Base-by-base conservation (phyloP, 1,284 basidiomycete genomes). In the Pisolithus thermaeus region DNA sequence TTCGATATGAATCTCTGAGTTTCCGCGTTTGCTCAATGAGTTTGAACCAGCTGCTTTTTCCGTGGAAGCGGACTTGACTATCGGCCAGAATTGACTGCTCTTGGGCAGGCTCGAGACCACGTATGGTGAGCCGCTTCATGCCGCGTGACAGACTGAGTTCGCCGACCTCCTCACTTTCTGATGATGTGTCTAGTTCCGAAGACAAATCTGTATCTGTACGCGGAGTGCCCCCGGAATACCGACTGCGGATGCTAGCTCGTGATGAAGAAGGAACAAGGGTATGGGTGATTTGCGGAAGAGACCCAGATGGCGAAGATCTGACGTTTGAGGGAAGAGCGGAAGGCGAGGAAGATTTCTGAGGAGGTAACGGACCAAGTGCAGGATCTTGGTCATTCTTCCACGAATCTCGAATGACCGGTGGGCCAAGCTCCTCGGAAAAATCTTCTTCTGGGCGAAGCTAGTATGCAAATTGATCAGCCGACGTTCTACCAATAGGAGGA, bases 361-460 rank as follows among this genome's bases (percentile, higher is more conserved):
- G 53, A 39, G 61, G 52, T n/a, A 58, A 58, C 4, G 40, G 30
- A 18, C 25, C 52, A 20, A 23, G 40, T 18, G 56, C 49, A 35
- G 46, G 52, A 23, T 59, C 55, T 51, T 56, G 46, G 46, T 75
- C 70, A 27, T 61, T 65, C 59, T 82, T 89, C 82, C 90, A 92
- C 4, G 86, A 86, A 55, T 83, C 88, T 35, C 85, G 80, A 47
- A 83, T 58, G 5, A 90, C 72, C 0, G 77, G 74, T 2, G 87
- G 84, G 1, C 90, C 90, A 42, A 92, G 73, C 53, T 86, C 79
- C 27, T 74, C 67, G 30, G 77, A 74, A 63, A 89, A 83, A 63
- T 90, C 84, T 47, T 74, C 64, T 53, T 80, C 78, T 20, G 90
- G 90, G 46, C 79, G 77, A 50, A 90, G 74, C 87, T 91, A 50